phyloP scores from a whole-genome alignment of 495 filamentous ascomycete species.

The Aspergillus bridgeri region DNA sequence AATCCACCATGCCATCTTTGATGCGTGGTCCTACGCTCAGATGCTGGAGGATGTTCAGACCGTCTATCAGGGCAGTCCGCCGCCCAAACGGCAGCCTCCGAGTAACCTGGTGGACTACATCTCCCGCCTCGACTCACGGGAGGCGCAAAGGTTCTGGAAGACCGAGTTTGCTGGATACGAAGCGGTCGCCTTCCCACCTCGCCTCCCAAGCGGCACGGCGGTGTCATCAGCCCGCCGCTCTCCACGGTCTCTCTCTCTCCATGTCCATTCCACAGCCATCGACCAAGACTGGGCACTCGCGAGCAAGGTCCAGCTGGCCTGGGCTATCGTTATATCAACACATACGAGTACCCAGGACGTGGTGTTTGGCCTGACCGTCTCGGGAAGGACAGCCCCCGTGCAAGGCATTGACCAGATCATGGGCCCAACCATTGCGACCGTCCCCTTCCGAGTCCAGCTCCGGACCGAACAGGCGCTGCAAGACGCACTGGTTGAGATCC shows the following conservation, averaged over 20 bases:
- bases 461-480: not conserved
- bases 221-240: too few relatives aligned
- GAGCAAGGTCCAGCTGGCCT: not conserved
- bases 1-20: constrained; percentile 57
- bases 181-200: too few relatives aligned
- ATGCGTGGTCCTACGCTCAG: constrained; percentile 51
- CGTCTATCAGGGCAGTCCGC: not conserved
- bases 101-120: too few relatives aligned
- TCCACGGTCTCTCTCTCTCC: too few relatives aligned
- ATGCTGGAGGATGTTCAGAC: constrained; percentile 17
- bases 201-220: too few relatives aligned
- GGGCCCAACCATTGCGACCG: constrained; percentile 2
- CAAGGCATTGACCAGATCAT: not conserved
- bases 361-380: not conserved
- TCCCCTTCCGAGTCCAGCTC: not conserved
- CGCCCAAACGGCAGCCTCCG: not conserved
- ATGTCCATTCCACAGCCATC: not conserved
- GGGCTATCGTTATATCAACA: not conserved
- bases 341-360: constrained; percentile 5
- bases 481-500: not conserved
- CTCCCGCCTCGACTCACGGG: not conserved
- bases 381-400: not conserved
- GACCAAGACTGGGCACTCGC: not conserved
- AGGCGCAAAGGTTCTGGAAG: too few relatives aligned
- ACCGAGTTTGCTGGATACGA: too few relatives aligned